Evolutionary conservation across 2,329 filamentous ascomycete species (phyloP), one percentile per base, ranked within the genome.

Genomic region (Podosphaera leucotricha): DNA sequence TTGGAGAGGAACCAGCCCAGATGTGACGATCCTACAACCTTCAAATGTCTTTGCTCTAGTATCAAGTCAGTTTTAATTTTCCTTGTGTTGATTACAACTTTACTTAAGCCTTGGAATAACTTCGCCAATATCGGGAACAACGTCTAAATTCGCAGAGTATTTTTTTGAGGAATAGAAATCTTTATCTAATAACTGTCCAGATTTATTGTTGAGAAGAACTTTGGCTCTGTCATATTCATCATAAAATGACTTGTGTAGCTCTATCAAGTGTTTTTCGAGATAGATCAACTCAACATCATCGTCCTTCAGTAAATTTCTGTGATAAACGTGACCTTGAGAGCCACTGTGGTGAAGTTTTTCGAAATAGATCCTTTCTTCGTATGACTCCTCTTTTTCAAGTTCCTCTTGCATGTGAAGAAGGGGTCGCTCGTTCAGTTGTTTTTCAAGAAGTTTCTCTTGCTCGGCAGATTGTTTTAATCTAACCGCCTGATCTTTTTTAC

Each of bases 351-450:
- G 56, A 35, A 46, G 43, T 57, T 59, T 47, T 46, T 57, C 48
- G 10, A 56, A 52, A 43, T 41, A 55, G 40, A 49, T 61, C 41
- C 61, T 62, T 18, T 66, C 54, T 39, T 57, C 62, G 33, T 71
- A 68, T 36, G 83, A 76, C 52, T 86, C 81, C 54, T 85, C 81
- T 53, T 83, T 81, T 55, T 98, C 90, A 19, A 94, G 68, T 57
- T 85, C 70, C 54, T 93, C 81, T 60, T 98, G 90, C 63, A 92
- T 80, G 57, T 90, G 83, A n/a, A 92, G 64, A 22, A 98, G 63
- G 0, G 90, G 90, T 13, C 87, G 73, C 49, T 94, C 85, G 47
- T 77, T 82, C 16, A 95, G 70, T 60, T 98, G 90, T 48, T 85
- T 83, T 56, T 86, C 80, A 41, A 98, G 71, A 0, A 78, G 72